Evolutionary conservation across 306 rosid genomes (phyloP).

Genomic region (Dicorynia guianensis): DNA sequence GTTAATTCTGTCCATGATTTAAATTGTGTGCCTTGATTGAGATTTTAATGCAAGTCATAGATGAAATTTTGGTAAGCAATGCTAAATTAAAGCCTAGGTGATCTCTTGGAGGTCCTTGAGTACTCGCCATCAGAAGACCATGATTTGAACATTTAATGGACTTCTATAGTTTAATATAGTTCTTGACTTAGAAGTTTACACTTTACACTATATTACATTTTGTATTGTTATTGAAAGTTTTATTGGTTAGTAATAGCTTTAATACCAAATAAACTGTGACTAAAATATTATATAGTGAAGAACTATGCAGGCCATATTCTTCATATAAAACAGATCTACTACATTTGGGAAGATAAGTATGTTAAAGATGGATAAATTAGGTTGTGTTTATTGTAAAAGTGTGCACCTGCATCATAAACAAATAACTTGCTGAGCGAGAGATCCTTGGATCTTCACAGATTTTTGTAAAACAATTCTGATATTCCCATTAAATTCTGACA

Average conservation of each 20-base stretch:
- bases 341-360: neutral
- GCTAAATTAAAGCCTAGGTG: neutral
- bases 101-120: neutral
- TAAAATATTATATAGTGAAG: neutral
- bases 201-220: neutral
- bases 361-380: neutral
- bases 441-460: neutral
- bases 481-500: no score
- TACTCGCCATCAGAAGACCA: neutral
- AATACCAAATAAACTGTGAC: neutral
- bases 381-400: neutral
- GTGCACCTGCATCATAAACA: neutral
- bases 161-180: neutral
- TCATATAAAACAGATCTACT: neutral
- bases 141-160: conserved; percentile 6
- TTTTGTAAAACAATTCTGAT: no score
- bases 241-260: neutral
- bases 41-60: conserved; percentile 16
- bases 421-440: neutral
- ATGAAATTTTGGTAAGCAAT: neutral
- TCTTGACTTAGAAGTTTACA: conserved; percentile 1
- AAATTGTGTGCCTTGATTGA: neutral
- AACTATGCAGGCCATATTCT: neutral
- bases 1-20: conserved; percentile 4
- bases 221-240: neutral